Percentiles rank a stretch among this genome's conserved stretches.
Conservation (phyloP, 805 yeast genomes). For the Candida ipomoeae region DNA sequence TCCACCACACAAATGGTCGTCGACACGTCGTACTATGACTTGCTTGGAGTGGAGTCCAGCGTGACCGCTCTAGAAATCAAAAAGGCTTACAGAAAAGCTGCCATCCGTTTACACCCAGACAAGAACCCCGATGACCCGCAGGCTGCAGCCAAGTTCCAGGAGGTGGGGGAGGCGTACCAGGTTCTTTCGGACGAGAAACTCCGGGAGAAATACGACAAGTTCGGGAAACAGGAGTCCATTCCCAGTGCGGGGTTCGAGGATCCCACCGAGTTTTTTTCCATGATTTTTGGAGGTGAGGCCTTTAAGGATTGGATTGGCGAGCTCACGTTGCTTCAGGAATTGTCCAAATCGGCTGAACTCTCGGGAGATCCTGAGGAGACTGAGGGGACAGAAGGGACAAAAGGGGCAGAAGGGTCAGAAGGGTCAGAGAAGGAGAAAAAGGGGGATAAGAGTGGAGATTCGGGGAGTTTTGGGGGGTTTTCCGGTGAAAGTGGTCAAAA, state of each 20-base stretch:
- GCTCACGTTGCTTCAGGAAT: constrained; percentile 45
- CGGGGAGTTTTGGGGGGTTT: too few relatives aligned
- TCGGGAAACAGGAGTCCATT: constrained; percentile 68
- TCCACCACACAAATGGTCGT: constrained; percentile 35
- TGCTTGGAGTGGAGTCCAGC: constrained; percentile 28
- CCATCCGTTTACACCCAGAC: constrained; percentile 72
- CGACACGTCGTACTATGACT: constrained; percentile 41
- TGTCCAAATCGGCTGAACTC: constrained; percentile 40
- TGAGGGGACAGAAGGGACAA: not conserved
- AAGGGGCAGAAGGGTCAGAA: not conserved
- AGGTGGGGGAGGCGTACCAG: constrained; percentile 69
- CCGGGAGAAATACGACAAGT: constrained; percentile 67
- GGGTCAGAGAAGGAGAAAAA: not conserved
- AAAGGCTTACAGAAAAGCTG: constrained; percentile 65
- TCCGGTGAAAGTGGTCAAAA: too few relatives aligned
- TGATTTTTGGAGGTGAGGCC: constrained; percentile 87
- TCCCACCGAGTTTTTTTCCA: constrained; percentile 56
- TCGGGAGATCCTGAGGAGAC: constrained; percentile 28
- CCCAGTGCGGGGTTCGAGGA: constrained; percentile 73
- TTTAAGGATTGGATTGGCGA: constrained; percentile 54
- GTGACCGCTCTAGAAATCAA: constrained; percentile 43
- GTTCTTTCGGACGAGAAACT: constrained; percentile 63
- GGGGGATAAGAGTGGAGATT: too few relatives aligned
- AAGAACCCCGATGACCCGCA: constrained; percentile 44
- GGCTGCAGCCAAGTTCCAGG: constrained; percentile 44